Conservation (phyloP, 306 rosid species). For the Sesbania bispinosa region DNA sequence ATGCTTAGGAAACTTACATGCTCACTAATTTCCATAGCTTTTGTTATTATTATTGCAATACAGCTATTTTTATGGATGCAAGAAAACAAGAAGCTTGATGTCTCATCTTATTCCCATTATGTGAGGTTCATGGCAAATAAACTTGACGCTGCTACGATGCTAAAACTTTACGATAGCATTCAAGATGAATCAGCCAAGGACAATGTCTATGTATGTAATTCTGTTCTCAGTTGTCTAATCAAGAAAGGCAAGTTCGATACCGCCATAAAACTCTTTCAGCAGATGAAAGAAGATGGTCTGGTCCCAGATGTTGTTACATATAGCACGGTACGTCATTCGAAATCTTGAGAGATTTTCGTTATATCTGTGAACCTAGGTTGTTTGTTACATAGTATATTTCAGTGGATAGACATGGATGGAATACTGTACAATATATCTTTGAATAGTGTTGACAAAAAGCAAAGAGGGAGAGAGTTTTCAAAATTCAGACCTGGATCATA, state of each 20-base stretch:
- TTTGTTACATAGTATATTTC: background rate
- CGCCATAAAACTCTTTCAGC: slow-evolving; percentile 55
- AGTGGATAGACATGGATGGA: no score
- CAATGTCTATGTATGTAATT: slow-evolving; percentile 67
- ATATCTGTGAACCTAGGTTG: background rate
- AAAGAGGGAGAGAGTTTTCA: no score
- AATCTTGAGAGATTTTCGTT: background rate
- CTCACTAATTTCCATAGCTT: background rate
- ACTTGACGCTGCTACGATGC: slow-evolving; percentile 55
- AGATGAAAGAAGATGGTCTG: slow-evolving; percentile 77
- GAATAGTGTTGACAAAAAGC: no score
- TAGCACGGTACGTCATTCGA: slow-evolving; percentile 61
- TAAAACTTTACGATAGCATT: slow-evolving; percentile 60
- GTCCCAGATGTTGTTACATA: slow-evolving; percentile 79
- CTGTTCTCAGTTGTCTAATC: slow-evolving; percentile 64
- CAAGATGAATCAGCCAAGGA: slow-evolving; percentile 50
- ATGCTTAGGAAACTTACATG: background rate
- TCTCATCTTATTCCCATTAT: slow-evolving; percentile 64
- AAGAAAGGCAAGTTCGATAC: slow-evolving; percentile 62
- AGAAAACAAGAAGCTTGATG: slow-evolving; percentile 59
- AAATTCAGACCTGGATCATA: no score
- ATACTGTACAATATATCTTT: no score
- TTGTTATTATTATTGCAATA: slow-evolving; percentile 39
- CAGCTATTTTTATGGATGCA: slow-evolving; percentile 96
- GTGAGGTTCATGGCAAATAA: slow-evolving; percentile 65